A percentile compares a stretch with the other conserved stretches of the same genome.
These are phyloP conservation scores for Cylindrotheca fusiformis DNA, from an alignment of 108 stramenopile genomes.

Conservation along the genomic window DNA sequence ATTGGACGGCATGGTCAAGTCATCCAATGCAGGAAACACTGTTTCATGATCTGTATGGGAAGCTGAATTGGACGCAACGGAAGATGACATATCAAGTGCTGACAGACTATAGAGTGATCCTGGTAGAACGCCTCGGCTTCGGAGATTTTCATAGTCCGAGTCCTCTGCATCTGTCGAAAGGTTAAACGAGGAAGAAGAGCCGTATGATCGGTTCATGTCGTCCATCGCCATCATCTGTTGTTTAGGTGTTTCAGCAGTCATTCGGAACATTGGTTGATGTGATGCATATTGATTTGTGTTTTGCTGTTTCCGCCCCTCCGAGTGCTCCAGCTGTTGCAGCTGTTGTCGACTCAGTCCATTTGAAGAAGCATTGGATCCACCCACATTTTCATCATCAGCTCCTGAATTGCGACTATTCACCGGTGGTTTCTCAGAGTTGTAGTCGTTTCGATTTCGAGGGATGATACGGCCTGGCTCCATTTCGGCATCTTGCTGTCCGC, in stretches of 20 bases:
- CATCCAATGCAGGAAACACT: constrained; percentile 61
- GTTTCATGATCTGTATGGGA: constrained; percentile 47
- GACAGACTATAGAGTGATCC: background rate
- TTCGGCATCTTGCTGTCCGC: background rate
- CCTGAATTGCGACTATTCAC: background rate
- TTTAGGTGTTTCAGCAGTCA: constrained; percentile 22
- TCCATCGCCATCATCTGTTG: constrained; percentile 16
- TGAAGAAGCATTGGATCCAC: background rate
- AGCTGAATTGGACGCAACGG: constrained; percentile 16
- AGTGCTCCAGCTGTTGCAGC: constrained; percentile 11
- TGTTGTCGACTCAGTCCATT: constrained; percentile 10
- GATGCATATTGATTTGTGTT: background rate
- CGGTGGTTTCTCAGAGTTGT: too few relatives aligned
- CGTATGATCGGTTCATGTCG: constrained; percentile 29
- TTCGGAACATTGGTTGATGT: constrained; percentile 16
- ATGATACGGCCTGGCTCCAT: background rate
- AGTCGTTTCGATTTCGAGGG: background rate
- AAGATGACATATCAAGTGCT: constrained; percentile 15
- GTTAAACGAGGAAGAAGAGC: constrained; percentile 42
- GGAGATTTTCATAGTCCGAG: constrained; percentile 64
- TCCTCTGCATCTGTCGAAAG: constrained; percentile 77
- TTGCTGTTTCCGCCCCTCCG: background rate
- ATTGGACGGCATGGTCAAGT: constrained; percentile 31
- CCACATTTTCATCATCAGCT: background rate
- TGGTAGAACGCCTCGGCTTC: constrained; percentile 26